Conservation (phyloP, 192 early-diverging fungal genomes). For the Pilobolus umbonatus region DNA sequence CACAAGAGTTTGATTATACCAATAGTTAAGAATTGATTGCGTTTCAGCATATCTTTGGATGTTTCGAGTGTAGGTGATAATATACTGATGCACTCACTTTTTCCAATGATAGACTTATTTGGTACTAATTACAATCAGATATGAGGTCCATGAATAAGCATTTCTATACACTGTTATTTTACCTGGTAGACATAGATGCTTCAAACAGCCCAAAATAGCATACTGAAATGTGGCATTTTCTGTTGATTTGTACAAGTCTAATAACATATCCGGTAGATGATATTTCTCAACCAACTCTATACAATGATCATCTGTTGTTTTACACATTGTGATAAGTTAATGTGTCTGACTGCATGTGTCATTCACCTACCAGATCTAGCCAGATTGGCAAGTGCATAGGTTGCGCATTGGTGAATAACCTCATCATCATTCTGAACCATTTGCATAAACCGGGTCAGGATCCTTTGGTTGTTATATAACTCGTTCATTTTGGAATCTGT, state of each 20-base stretch:
- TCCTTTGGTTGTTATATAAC: constrained; percentile 38
- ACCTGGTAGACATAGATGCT: constrained; percentile 64
- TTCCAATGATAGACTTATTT: constrained; percentile 47
- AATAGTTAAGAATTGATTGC: constrained; percentile 47
- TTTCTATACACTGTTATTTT: constrained; percentile 15
- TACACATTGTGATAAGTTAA: no score
- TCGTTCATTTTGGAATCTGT: constrained; percentile 46
- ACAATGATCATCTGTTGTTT: constrained; percentile 54
- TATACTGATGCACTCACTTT: constrained; percentile 41
- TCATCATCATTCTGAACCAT: constrained; percentile 36
- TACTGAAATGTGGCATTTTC: constrained; percentile 49
- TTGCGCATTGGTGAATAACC: constrained; percentile 38
- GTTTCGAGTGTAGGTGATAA: constrained; percentile 37
- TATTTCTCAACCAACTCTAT: constrained; percentile 53
- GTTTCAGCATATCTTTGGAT: constrained; percentile 47
- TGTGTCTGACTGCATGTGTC: background rate
- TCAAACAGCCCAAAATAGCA: constrained; percentile 60
- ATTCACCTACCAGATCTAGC: constrained; percentile 51
- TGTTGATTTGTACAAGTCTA: constrained; percentile 44
- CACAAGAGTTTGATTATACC: constrained; percentile 52
- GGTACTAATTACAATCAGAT: constrained; percentile 23
- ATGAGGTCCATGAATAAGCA: background rate
- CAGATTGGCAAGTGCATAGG: constrained; percentile 64
- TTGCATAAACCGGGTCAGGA: constrained; percentile 39
- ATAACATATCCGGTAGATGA: constrained; percentile 46